A percentile compares a stretch with the other conserved stretches of the same genome.
These are phyloP conservation scores for Coniosporium apollinis DNA, from an alignment of 495 filamentous ascomycete species.

Conservation along the genomic window DNA sequence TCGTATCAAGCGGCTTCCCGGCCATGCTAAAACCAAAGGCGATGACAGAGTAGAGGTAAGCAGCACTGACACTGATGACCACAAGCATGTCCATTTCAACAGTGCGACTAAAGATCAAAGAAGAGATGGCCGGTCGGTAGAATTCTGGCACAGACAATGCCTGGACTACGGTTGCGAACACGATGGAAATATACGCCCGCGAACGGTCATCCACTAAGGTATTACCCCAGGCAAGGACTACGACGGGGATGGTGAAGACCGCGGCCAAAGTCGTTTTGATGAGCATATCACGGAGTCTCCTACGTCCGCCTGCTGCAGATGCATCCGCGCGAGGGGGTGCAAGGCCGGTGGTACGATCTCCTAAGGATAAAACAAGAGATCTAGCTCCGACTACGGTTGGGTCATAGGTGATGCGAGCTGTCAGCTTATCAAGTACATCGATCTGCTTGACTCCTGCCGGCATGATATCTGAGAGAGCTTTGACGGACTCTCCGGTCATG, in stretches of 20 bases:
- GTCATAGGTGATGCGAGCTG: conserved; percentile 36
- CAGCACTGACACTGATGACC: conserved; percentile 52
- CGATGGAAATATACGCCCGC: conserved; percentile 38
- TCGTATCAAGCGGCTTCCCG: conserved; percentile 35
- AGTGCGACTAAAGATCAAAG: conserved; percentile 40
- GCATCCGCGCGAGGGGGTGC: conserved; percentile 32
- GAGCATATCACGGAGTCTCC: conserved; percentile 39
- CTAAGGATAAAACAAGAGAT: conserved; percentile 31
- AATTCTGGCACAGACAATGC: conserved; percentile 44
- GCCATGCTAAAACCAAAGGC: conserved; percentile 39
- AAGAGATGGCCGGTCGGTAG: conserved; percentile 47
- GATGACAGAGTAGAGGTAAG: conserved; percentile 62
- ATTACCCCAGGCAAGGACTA: conserved; percentile 54
- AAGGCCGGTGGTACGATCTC: conserved; percentile 25
- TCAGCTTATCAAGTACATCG: conserved; percentile 23
- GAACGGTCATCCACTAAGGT: conserved; percentile 30
- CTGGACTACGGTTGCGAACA: conserved; percentile 55
- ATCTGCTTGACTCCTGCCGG: conserved; percentile 5
- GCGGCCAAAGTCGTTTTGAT: conserved; percentile 42
- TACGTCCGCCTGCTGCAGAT: conserved; percentile 34
- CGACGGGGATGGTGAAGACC: conserved; percentile 51
- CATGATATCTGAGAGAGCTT: background rate
- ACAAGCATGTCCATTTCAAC: conserved; percentile 70
- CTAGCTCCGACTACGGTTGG: conserved; percentile 39
- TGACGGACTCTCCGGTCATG: background rate